A percentile compares a stretch with the other conserved stretches of the same genome.
phyloP scores from a whole-genome alignment of 2,329 filamentous ascomycete species.

The Neobulgaria alba region DNA sequence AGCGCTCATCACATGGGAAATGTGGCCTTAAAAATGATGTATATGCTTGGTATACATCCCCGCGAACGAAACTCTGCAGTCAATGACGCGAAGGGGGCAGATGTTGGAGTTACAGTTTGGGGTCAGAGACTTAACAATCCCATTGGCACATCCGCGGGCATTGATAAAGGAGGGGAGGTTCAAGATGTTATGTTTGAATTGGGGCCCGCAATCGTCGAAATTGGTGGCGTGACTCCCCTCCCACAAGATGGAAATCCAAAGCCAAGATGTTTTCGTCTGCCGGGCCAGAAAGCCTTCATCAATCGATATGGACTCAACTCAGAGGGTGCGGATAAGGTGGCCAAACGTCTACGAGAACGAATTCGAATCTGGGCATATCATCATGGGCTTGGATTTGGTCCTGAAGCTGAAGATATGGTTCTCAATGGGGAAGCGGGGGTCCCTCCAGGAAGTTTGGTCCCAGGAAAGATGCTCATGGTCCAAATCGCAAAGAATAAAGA shows the following conservation, averaged over 20 bases:
- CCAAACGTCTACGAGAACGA: conserved; percentile 66
- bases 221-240: conserved; percentile 82
- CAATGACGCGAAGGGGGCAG: conserved; percentile 26
- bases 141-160: conserved; percentile 86
- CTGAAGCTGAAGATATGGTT: conserved; percentile 59
- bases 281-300: conserved; percentile 76
- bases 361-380: conserved; percentile 68
- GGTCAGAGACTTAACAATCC: conserved; percentile 73
- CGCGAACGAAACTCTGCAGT: conserved; percentile 53
- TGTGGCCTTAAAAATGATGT: conserved; percentile 59
- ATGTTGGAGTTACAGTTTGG: conserved; percentile 53
- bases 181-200: conserved; percentile 77
- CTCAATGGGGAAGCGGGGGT: conserved; percentile 70
- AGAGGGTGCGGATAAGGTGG: conserved; percentile 79
- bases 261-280: conserved; percentile 81
- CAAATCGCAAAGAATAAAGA: conserved; percentile 97
- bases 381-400: conserved; percentile 55
- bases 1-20: conserved; percentile 85
- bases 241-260: conserved; percentile 82
- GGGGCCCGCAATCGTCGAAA: conserved; percentile 80
- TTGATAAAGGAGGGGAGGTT: conserved; percentile 91
- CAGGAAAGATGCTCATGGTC: conserved; percentile 75
- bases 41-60: conserved; percentile 68
- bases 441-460: conserved; percentile 69
- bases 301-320: conserved; percentile 97